A percentile compares a stretch with the other conserved stretches of the same genome.
Evolutionary conservation across 371 early-diverging fungal species (phyloP).

Genomic region (Zychaea mexicana): DNA sequence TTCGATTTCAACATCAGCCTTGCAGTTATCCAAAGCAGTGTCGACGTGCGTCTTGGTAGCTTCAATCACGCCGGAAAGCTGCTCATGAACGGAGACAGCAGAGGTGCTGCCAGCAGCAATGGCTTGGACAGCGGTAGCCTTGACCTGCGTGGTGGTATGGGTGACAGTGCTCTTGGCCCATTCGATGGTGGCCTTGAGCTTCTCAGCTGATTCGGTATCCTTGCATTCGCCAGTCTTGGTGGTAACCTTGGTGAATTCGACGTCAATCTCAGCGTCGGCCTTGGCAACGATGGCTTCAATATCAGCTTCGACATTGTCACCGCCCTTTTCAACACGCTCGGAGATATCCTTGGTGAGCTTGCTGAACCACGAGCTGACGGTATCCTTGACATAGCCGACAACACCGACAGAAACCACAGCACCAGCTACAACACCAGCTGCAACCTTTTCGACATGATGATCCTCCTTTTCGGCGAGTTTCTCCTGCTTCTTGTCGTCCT

Average conservation of each 20-base stretch:
- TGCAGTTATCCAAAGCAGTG: constrained; percentile 15
- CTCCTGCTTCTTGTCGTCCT: background rate
- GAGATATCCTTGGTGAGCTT: constrained; percentile 31
- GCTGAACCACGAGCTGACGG: constrained; percentile 33
- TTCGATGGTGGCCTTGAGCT: constrained; percentile 14
- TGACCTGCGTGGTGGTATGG: constrained; percentile 7
- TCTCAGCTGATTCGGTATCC: background rate
- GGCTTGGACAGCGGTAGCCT: constrained; percentile 14
- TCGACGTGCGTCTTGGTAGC: constrained; percentile 26
- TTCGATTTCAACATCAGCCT: constrained; percentile 1
- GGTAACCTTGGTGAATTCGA: background rate
- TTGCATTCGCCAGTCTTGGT: background rate
- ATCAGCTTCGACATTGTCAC: constrained; percentile 23
- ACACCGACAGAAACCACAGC: constrained; percentile 16
- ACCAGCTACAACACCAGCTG: background rate
- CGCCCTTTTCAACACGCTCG: constrained; percentile 32
- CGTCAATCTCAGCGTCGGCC: constrained; percentile 14
- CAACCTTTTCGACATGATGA: background rate
- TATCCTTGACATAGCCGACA: constrained; percentile 23
- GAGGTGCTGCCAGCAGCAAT: background rate
- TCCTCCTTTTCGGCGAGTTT: background rate
- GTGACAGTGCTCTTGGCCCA: constrained; percentile 14
- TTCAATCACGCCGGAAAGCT: constrained; percentile 28
- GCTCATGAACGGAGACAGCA: constrained; percentile 2
- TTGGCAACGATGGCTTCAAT: constrained; percentile 38